Evolutionary conservation across 768 basidiomycete species (phyloP).

Genomic region (Gymnopilus dilepis): DNA sequence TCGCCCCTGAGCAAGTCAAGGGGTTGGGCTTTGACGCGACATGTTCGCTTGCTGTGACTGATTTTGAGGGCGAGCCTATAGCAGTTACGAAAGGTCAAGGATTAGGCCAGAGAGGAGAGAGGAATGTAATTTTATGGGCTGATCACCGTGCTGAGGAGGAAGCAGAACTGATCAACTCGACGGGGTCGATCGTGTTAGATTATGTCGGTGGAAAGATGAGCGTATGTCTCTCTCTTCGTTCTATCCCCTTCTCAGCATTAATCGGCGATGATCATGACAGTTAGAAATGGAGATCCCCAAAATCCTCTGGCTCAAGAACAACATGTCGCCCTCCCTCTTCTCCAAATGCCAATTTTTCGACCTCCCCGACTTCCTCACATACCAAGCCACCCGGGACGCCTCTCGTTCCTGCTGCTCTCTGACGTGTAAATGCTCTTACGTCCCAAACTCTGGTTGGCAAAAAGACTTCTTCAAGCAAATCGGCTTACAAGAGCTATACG

Average conservation of each 20-base stretch:
- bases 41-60: constrained; percentile 90
- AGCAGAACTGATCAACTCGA: constrained; percentile 87
- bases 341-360: constrained; percentile 83
- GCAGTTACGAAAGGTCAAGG: constrained; percentile 71
- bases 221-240: constrained; percentile 46
- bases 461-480: constrained; percentile 85
- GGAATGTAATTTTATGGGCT: constrained; percentile 95
- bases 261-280: constrained; percentile 41
- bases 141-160: constrained; percentile 95
- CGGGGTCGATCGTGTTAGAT: constrained; percentile 83
- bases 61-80: constrained; percentile 74
- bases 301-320: constrained; percentile 92
- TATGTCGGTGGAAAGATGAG: constrained; percentile 98
- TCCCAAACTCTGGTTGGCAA: constrained; percentile 89
- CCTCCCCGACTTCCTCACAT: constrained; percentile 95
- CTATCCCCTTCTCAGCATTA: not conserved
- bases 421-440: constrained; percentile 93
- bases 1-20: constrained; percentile 68
- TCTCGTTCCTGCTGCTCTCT: constrained; percentile 91
- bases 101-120: constrained; percentile 69
- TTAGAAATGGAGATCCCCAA: constrained; percentile 99
- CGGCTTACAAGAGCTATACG: constrained; percentile 73
- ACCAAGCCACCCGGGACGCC: constrained; percentile 78
- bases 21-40: constrained; percentile 97
- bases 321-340: constrained; percentile 79